Base-by-base conservation (phyloP, 129 eudicot genomes). In the Gnaphalium uliginosum region DNA sequence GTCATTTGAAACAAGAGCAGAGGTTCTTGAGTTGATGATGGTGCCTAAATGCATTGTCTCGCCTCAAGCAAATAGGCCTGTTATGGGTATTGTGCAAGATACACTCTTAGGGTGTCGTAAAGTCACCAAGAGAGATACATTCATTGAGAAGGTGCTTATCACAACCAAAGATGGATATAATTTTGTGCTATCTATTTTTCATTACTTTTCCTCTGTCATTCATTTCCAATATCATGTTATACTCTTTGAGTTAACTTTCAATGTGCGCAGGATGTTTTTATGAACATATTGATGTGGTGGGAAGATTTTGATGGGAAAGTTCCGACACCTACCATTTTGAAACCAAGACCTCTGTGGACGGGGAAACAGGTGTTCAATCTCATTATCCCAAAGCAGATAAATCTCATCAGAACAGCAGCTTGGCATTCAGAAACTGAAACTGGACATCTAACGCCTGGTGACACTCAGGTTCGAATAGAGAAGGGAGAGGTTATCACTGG, bases 211-310 rank as follows among this genome's bases (percentile, higher is more conserved):
- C 0, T 13, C 14, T 30, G 35, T 21, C 26, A 56, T 21, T n/a
- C 61, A 7, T 6, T 56, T 19, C 3, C 14, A 13, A 6, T 19
- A 22, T 56, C 43, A 15, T 70, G 27, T 13, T 58, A 26, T 56
- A 46, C 15, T 64, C 17, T 2, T 6, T 10, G 32, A 22, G 37
- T 58, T 46, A 26, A 13, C 39, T 14, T 4, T 37, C 24, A 51
- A 53, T 24, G 25, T 72, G 41, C 69, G 74, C 79, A 93, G 98
- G 98, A 94, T 79, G 98, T 94, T 13, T 94, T 94, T 64, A 94
- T 94, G 98, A 94, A 94, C 74, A 94, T 87, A 76, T 83, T 94
- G 69, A 90, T 94, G 98, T 94, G 98, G 98, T 94, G 98, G 98
- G 98, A 94, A 67, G 98, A 94, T 87, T 94, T 94, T 84, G 98